Base-by-base conservation (phyloP, 2,329 filamentous ascomycete species). In the Penicillium italicum region DNA sequence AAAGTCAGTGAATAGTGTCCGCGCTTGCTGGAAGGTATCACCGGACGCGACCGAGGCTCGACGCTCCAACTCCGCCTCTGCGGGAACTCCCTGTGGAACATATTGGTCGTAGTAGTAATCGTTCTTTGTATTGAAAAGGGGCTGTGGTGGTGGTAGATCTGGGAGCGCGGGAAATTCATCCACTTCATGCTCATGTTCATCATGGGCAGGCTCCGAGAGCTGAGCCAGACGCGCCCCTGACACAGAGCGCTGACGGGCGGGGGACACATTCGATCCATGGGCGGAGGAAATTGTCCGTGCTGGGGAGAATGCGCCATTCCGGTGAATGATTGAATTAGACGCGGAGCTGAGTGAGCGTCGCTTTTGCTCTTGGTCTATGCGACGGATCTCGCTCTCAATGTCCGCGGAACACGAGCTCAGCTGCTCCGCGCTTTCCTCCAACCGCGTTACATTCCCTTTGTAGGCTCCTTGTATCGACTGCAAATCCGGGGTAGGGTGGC, bases 381-480 rank as follows among this genome's bases (percentile, higher is more conserved):
- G 76, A 53, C 74, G 74, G 44, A 80, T 69, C 60, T 79, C 77
- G 43, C 71, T 70, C 36, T 71, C 74, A 44, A 79, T 74, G 63
- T 79, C 77, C 36, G 69, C 61, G 7, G 77, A 76, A 52, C 72
- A 75, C 62, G 73, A 71, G 64, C 77, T 80, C 55, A 80, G 66
- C 33, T 74, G 74, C 65, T 79, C 78, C 16, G 78, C 78, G 59
- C 73, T 78, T 59, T 74, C 70, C 61, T 80, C 78, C 60, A 80
- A 62, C 41, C 78, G 70, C 62, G 78, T 77, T 53, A 80, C 75
- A 72, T 80, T 80, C 57, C 75, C 75, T 30, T 74, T 64, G 56
- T 80, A 79, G 26, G 78, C 78, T 40, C 78, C 78, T 69, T 80
- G 78, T 54, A 79, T 59, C 33, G 78, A 76, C 58, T 80, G 78